phyloP scores from a whole-genome alignment of 108 stramenopile genomes.

The Thalassiosira profunda region DNA sequence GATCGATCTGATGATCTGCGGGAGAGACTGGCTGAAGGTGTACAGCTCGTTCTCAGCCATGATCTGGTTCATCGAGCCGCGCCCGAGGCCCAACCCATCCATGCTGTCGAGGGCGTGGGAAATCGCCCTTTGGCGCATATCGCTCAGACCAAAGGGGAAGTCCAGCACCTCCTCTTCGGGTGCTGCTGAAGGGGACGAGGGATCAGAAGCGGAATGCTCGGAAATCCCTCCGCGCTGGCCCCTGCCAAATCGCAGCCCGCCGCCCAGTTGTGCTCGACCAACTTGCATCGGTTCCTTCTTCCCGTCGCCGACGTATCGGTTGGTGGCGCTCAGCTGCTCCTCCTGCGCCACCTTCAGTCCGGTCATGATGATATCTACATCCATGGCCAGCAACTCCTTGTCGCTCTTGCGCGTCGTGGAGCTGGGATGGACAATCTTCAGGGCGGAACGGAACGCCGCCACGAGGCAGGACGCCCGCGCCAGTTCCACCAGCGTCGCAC shows the following conservation, averaged over 20 bases:
- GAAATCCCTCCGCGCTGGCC: conserved; percentile 18
- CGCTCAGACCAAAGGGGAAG: conserved; percentile 81
- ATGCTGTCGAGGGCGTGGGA: conserved; percentile 35
- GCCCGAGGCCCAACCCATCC: conserved; percentile 45
- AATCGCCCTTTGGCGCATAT: conserved; percentile 63
- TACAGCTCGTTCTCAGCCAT: conserved; percentile 61
- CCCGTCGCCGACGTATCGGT: conserved; percentile 73
- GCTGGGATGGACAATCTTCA: conserved; percentile 90
- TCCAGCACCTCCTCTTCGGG: conserved; percentile 83
- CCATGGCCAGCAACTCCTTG: conserved; percentile 86
- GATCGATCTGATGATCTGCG: conserved; percentile 80
- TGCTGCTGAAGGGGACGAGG: conserved; percentile 35
- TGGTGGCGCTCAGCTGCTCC: conserved; percentile 86
- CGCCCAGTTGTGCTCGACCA: conserved; percentile 27
- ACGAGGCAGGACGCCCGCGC: conserved; percentile 82
- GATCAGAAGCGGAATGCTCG: conserved; percentile 15
- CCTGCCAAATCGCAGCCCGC: conserved; percentile 35
- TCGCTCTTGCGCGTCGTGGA: conserved; percentile 84
- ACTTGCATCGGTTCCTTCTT: conserved; percentile 76
- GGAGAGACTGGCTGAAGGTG: conserved; percentile 85
- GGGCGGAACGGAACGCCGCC: conserved; percentile 86
- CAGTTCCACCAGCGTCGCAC: conserved; percentile 78
- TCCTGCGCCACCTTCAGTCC: conserved; percentile 90
- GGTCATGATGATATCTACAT: conserved; percentile 88
- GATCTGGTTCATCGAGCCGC: conserved; percentile 51